phyloP scores from a whole-genome alignment of 441 rosid species.

The Brassica balearica region DNA sequence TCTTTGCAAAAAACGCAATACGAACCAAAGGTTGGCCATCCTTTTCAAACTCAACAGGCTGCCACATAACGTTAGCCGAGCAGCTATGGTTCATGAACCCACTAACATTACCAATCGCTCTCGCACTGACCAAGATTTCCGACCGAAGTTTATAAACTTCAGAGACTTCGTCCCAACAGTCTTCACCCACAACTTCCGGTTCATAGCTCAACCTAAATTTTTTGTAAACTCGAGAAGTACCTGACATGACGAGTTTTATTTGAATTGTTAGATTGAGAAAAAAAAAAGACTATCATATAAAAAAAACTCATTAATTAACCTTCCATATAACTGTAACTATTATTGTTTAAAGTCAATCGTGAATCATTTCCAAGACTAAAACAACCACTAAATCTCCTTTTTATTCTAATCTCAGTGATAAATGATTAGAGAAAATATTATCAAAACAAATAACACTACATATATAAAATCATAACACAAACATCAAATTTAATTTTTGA shows the following conservation, averaged over 20 bases:
- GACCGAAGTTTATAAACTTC: background rate
- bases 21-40: conserved; percentile 20
- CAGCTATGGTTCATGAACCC: conserved; percentile 63
- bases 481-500: too few species aligned
- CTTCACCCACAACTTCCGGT: conserved; percentile 1
- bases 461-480: too few species aligned
- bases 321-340: too few species aligned
- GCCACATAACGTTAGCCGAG: conserved; percentile 56
- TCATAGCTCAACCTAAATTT: background rate
- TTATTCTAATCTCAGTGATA: too few species aligned
- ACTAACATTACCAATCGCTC: conserved; percentile 48
- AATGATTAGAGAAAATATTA: too few species aligned
- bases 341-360: background rate
- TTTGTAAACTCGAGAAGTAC: background rate
- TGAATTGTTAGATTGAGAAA: too few species aligned
- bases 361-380: background rate
- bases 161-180: background rate
- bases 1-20: conserved; percentile 48
- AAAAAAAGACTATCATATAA: too few species aligned
- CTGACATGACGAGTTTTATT: too few species aligned
- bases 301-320: too few species aligned
- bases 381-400: too few species aligned
- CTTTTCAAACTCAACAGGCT: conserved; percentile 41
- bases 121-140: conserved; percentile 37
- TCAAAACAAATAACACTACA: too few species aligned